These are phyloP conservation scores for Salix viminalis DNA, from an alignment of 345 rosid species.

Conservation along the genomic window DNA sequence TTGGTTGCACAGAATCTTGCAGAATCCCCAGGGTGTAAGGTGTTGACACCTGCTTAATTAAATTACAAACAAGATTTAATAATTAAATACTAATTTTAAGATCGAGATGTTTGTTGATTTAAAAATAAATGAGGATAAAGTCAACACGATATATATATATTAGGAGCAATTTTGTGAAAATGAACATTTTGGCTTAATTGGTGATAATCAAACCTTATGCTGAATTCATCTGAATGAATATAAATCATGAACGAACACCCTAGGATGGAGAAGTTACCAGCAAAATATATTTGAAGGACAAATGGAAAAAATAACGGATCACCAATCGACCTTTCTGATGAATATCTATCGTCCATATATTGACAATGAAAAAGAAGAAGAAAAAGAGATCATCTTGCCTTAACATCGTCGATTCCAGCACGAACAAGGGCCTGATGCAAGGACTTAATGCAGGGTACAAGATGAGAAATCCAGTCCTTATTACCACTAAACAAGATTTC, in stretches of 20 bases:
- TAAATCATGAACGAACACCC: not conserved
- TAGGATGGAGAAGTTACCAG: too few relatives aligned
- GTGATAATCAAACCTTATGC: not conserved
- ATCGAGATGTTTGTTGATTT: not conserved
- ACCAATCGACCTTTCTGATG: not conserved
- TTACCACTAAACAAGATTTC: slow-evolving; percentile 52
- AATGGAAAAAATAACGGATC: not conserved
- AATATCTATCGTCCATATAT: not conserved
- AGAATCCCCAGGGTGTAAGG: slow-evolving; percentile 59
- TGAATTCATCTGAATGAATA: not conserved
- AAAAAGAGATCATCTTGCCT: slow-evolving; percentile 32
- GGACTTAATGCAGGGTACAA: slow-evolving; percentile 65
- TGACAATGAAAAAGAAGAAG: not conserved
- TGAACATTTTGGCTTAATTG: not conserved
- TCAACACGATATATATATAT: not conserved
- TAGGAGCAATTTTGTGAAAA: not conserved
- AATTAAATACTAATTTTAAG: not conserved
- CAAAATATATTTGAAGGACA: not conserved
- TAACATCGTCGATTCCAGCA: slow-evolving; percentile 50
- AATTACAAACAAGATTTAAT: not conserved
- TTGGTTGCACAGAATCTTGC: slow-evolving; percentile 41
- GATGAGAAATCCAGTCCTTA: slow-evolving; percentile 38
- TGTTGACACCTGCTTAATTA: slow-evolving; percentile 54
- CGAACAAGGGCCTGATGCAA: slow-evolving; percentile 49
- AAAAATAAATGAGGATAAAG: not conserved